A percentile compares a stretch with the other conserved stretches of the same genome.
Conservation (phyloP, 441 rosid genomes). For the Aquilaria agallochum region DNA sequence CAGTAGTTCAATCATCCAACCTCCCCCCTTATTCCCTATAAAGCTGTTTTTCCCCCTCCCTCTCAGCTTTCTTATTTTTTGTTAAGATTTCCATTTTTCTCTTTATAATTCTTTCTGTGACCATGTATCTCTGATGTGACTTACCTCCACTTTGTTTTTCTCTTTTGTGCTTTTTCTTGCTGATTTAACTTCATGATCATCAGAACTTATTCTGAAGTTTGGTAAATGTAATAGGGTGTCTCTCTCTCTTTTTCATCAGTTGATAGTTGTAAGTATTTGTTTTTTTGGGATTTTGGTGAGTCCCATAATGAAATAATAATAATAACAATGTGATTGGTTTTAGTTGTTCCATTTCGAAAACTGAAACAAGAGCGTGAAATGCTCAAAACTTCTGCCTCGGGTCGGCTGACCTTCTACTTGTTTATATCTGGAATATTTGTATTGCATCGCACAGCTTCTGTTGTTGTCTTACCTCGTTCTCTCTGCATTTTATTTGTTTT, state of each 20-base stretch:
- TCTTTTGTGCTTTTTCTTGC: constrained; percentile 2
- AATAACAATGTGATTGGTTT: no score
- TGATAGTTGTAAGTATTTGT: constrained; percentile 10
- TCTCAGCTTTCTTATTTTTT: constrained; percentile 12
- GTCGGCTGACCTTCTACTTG: constrained; percentile 19
- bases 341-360: constrained; percentile 23
- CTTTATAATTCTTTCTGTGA: constrained; percentile 9
- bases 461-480: constrained; percentile 23
- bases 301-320: constrained; percentile 16
- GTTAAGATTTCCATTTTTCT: constrained; percentile 32
- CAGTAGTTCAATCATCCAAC: constrained; percentile 50
- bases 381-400: constrained; percentile 21
- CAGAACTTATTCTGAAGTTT: no score
- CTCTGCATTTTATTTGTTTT: constrained; percentile 9
- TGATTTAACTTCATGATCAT: no score
- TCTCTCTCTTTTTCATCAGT: constrained; percentile 9
- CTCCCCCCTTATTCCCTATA: constrained; percentile 51
- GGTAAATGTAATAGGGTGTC: no score
- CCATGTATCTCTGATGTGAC: constrained; percentile 2
- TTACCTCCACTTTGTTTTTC: constrained; percentile 44
- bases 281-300: constrained; percentile 14
- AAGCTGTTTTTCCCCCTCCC: constrained; percentile 34
- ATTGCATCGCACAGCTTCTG: constrained; percentile 13
- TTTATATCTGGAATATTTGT: constrained; percentile 18
- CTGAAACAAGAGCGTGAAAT: constrained; percentile 28